Evolutionary conservation across 2,329 filamentous ascomycete genomes (phyloP), one percentile per base, ranked within the genome.

Genomic region (Furcasterigmium sp.): DNA sequence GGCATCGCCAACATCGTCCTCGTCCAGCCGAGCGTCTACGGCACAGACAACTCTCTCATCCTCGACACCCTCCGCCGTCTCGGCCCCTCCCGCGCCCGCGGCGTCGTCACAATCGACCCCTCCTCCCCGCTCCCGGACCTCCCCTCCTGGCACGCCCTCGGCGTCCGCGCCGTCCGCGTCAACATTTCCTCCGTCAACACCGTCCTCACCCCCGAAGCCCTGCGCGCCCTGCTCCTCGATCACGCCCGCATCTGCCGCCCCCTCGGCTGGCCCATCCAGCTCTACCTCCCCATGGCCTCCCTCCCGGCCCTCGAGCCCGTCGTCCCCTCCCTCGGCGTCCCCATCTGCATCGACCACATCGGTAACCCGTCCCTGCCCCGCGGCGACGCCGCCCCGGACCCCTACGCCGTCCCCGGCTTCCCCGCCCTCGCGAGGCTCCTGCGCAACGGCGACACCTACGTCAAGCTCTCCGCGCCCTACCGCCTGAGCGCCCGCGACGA

Each of bases 11-110:
- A 79, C 46, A 65, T 80, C 40, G 77, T 83, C 21, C 62, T 84
- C 13, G 73, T 79, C 3, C 80, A 84, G 50, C 77, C 78, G 1
- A 81, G 76, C n/a, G 76, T 80, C 41, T 84, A 83, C 55, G 78
- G 75, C 18, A 62, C 67, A 41, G 78, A 84, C 58, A 84, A 84
- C 51, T 64, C 69, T 1, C 81, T 76, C 52, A 59, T 82, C 3
- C 63, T 84, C 14, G 70, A 77, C 36, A 75, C 75, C 0, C 62
- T 84, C 13, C 53, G 57, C 8, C 56, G 55, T 10, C 56, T 82
- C 3, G 77, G 77, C 0, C 67, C 72, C 0, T 54, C 56, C 13
- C 64, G 67, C 32, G 78, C 69, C 8, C 64, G 79, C 37, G 80
- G 68, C 2, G 73, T 84, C 7, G 74, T 83, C 3, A 66, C 69